phyloP scores from a whole-genome alignment of 441 rosid species.

The Breynia disticha region DNA sequence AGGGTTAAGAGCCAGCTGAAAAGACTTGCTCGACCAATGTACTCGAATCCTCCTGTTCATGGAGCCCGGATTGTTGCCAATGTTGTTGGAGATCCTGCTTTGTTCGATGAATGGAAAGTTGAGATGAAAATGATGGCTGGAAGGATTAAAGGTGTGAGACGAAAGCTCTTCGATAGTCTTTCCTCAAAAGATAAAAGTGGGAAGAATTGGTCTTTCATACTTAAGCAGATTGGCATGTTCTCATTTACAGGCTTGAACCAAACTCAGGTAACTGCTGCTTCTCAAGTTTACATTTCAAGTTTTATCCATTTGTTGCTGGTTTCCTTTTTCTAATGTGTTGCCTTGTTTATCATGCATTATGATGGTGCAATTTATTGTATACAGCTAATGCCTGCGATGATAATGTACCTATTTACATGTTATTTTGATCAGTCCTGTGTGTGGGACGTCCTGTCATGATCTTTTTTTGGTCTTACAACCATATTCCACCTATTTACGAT shows the following conservation, averaged over 20 bases:
- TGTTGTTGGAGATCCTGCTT: conserved; percentile 72
- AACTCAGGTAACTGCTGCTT: conserved; percentile 48
- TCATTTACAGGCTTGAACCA: conserved; percentile 87
- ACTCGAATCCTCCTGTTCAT: conserved; percentile 91
- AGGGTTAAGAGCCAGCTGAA: conserved; percentile 98
- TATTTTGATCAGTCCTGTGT: too few relatives aligned
- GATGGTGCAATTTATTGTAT: too few relatives aligned
- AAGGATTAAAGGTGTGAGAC: conserved; percentile 83
- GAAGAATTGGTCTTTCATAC: conserved; percentile 91
- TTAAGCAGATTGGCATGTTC: conserved; percentile 97
- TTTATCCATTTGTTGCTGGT: too few relatives aligned
- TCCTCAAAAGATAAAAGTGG: conserved; percentile 70
- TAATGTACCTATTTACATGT: too few relatives aligned
- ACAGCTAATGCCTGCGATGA: too few relatives aligned
- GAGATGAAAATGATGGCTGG: conserved; percentile 99
- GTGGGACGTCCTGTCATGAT: too few relatives aligned
- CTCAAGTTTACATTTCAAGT: too few relatives aligned
- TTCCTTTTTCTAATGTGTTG: too few relatives aligned
- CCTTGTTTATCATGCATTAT: too few relatives aligned
- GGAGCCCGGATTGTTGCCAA: conserved; percentile 91
- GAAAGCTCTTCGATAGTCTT: conserved; percentile 61
- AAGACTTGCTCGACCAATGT: conserved; percentile 92
- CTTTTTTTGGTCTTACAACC: too few relatives aligned
- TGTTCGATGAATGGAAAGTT: conserved; percentile 78
- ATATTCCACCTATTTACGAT: too few relatives aligned